phyloP scores from a whole-genome alignment of 1,139 yeast genomes.

The Groenewaldozyma auringiensis region DNA sequence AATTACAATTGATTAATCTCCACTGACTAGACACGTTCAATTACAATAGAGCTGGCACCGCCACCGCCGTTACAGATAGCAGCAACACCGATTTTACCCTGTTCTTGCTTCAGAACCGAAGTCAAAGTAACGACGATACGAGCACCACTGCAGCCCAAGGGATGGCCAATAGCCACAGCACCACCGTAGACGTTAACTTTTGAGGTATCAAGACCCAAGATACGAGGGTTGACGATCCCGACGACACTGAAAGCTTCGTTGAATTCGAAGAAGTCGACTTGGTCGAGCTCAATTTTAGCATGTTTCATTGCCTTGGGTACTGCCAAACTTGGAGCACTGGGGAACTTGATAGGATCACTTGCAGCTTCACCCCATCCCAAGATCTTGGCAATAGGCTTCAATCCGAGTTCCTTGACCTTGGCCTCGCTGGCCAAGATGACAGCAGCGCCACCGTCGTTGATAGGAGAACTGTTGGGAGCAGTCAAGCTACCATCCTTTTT shows the following conservation, averaged over 20 bases:
- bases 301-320: constrained; percentile 92
- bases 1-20: too few species aligned
- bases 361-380: constrained; percentile 98
- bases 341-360: constrained; percentile 85
- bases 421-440: constrained; percentile 74
- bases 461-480: constrained; percentile 91
- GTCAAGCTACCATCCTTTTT: constrained; percentile 83
- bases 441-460: constrained; percentile 98
- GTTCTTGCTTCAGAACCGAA: constrained; percentile 60
- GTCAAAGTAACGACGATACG: constrained; percentile 82
- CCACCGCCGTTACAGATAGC: constrained; percentile 99
- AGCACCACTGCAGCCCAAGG: constrained; percentile 97
- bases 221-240: constrained; percentile 81
- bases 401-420: constrained; percentile 73
- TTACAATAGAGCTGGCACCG: constrained; percentile 83
- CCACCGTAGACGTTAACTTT: constrained; percentile 95
- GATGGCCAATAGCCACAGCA: constrained; percentile 96
- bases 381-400: constrained; percentile 82
- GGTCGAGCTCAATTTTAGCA: constrained; percentile 55
- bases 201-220: constrained; percentile 53
- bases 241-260: constrained; percentile 97
- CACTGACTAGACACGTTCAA: constrained; percentile 44
- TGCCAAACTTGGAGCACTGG: constrained; percentile 90
- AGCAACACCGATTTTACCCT: constrained; percentile 85
- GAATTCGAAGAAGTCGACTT: constrained; percentile 78